These are phyloP conservation scores for Lachnellula willkommii DNA, from an alignment of 2,329 filamentous ascomycete genomes.

Conservation along the genomic window DNA sequence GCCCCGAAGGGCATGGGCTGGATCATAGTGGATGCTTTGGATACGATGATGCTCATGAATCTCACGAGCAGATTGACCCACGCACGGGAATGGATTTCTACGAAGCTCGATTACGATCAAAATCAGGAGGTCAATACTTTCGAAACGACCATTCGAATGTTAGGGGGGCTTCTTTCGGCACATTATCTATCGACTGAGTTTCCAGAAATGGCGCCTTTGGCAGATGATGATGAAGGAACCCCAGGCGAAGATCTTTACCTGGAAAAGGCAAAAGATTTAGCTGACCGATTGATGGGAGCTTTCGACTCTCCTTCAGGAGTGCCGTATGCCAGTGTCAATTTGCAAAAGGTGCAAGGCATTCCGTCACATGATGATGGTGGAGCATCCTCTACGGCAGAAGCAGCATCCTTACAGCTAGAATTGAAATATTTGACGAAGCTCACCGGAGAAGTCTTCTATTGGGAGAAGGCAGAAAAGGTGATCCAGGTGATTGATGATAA, in stretches of 20 bases:
- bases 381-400: slow-evolving; percentile 89
- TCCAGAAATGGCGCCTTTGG: slow-evolving; percentile 70
- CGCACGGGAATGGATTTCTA: slow-evolving; percentile 83
- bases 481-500: slow-evolving; percentile 89
- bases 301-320: slow-evolving; percentile 85
- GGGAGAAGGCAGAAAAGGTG: slow-evolving; percentile 85
- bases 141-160: slow-evolving; percentile 96
- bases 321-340: slow-evolving; percentile 84
- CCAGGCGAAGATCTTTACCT: slow-evolving; percentile 87
- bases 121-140: slow-evolving; percentile 96
- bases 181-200: slow-evolving; percentile 88
- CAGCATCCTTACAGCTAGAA: slow-evolving; percentile 86
- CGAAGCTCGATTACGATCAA: slow-evolving; percentile 77
- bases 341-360: slow-evolving; percentile 70
- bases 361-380: slow-evolving; percentile 79
- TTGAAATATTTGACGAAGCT: slow-evolving; percentile 96
- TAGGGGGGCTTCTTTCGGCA: slow-evolving; percentile 85
- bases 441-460: slow-evolving; percentile 87
- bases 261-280: slow-evolving; percentile 91
- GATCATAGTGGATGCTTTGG: slow-evolving; percentile 95
- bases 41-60: slow-evolving; percentile 99
- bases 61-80: slow-evolving; percentile 77
- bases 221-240: slow-evolving; percentile 64
- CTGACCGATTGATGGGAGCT: slow-evolving; percentile 77
- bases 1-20: slow-evolving; percentile 83